A percentile compares a stretch with the other conserved stretches of the same genome.
Conservation (phyloP, 768 basidiomycete genomes). For the Amanita pseudoporphyria region DNA sequence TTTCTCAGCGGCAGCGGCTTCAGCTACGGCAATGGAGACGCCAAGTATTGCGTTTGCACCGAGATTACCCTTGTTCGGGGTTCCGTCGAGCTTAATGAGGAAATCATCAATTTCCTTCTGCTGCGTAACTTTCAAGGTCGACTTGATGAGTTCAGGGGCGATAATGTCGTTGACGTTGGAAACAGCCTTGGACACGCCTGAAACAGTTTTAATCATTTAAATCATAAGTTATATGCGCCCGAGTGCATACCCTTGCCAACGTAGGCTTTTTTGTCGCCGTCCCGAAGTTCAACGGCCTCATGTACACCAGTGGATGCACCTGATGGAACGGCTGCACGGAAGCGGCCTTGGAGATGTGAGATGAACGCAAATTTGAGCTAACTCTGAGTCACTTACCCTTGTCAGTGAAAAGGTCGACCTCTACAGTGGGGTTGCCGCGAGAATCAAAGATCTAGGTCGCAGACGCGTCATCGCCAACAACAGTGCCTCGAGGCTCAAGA, state of each 20-base stretch:
- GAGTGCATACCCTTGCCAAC: slow-evolving; percentile 82
- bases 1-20: slow-evolving; percentile 93
- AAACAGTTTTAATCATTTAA: slow-evolving; percentile 3
- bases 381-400: slow-evolving; percentile 48
- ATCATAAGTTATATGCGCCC: slow-evolving; percentile 3
- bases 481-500: background rate
- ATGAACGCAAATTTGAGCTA: background rate
- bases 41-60: slow-evolving; percentile 99
- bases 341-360: slow-evolving; percentile 51
- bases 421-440: slow-evolving; percentile 95
- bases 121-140: slow-evolving; percentile 72
- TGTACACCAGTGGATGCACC: slow-evolving; percentile 98
- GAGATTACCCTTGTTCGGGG: slow-evolving; percentile 97
- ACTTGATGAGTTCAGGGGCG: slow-evolving; percentile 80
- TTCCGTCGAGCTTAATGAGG: slow-evolving; percentile 96
- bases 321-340: slow-evolving; percentile 92
- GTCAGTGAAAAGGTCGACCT: slow-evolving; percentile 80
- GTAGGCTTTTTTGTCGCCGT: slow-evolving; percentile 87
- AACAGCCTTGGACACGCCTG: slow-evolving; percentile 92
- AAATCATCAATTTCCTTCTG: slow-evolving; percentile 98
- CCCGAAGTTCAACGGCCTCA: slow-evolving; percentile 98
- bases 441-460: slow-evolving; percentile 90
- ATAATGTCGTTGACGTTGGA: slow-evolving; percentile 89
- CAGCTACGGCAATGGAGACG: slow-evolving; percentile 90
- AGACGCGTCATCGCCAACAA: background rate